phyloP scores from a whole-genome alignment of 768 basidiomycete species.

The Galerina sulciceps region DNA sequence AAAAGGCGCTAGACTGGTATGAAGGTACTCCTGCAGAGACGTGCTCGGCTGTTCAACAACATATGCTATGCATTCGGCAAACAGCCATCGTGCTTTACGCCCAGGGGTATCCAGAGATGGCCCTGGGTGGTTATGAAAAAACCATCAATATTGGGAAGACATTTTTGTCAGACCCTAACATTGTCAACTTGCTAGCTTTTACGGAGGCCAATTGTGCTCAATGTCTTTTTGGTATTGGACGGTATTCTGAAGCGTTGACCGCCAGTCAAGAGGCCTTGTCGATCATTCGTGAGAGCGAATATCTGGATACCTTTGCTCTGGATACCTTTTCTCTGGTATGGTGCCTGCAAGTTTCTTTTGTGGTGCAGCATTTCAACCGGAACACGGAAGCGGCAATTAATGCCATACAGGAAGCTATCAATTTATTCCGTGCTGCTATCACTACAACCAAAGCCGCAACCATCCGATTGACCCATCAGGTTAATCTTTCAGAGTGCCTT shows the following conservation, averaged over 20 bases:
- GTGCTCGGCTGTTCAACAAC: not conserved
- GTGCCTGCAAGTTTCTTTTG: conserved; percentile 5
- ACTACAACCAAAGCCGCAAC: not conserved
- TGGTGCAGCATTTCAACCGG: too few species aligned
- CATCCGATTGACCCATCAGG: not conserved
- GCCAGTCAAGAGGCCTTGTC: not conserved
- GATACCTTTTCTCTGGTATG: not conserved
- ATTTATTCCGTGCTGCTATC: not conserved
- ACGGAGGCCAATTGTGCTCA: not conserved
- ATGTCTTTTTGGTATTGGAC: too few species aligned
- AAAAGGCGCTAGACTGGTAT: conserved; percentile 1
- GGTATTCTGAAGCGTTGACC: conserved; percentile 2
- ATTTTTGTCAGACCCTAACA: not conserved
- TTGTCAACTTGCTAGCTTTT: not conserved
- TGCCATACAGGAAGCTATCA: too few species aligned
- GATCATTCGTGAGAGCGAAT: not conserved
- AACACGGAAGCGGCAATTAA: too few species aligned
- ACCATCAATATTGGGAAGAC: conserved; percentile 5
- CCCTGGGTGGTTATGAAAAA: not conserved
- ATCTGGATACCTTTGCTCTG: not conserved
- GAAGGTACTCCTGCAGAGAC: not conserved
- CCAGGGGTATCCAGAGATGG: not conserved
- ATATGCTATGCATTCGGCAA: not conserved
- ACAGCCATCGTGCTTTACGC: conserved; percentile 1
- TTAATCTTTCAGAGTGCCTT: not conserved